Evolutionary conservation across 2,329 filamentous ascomycete species (phyloP).

Genomic region (Fusarium tanahbumbuense): DNA sequence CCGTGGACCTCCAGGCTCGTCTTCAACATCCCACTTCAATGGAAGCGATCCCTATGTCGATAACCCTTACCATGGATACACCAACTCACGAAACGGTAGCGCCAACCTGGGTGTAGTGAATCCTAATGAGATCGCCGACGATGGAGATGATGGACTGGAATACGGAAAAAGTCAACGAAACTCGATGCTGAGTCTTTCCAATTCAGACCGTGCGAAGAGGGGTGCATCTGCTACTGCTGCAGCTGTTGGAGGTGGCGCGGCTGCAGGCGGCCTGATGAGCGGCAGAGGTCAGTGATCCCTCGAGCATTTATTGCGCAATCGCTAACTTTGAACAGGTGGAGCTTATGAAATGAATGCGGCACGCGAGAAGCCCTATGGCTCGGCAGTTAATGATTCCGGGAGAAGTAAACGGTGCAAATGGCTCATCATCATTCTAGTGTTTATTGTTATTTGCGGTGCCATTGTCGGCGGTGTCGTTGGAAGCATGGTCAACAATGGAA

Average conservation of each 20-base stretch:
- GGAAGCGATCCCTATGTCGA: slow-evolving; percentile 64
- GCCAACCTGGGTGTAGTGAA: slow-evolving; percentile 71
- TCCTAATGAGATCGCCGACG: slow-evolving; percentile 84
- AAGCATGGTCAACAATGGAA: slow-evolving; percentile 68
- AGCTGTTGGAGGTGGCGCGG: slow-evolving; percentile 58
- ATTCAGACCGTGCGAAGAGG: slow-evolving; percentile 51
- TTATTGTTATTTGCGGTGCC: slow-evolving; percentile 73
- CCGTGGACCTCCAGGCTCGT: slow-evolving; percentile 27
- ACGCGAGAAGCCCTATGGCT: slow-evolving; percentile 72
- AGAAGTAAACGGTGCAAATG: slow-evolving; percentile 76
- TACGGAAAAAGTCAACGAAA: slow-evolving; percentile 62
- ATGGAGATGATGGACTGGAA: slow-evolving; percentile 85
- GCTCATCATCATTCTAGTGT: slow-evolving; percentile 73
- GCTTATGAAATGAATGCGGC: slow-evolving; percentile 49
- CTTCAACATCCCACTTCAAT: slow-evolving; percentile 33
- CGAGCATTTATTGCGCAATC: neutral
- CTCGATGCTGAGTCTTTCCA: slow-evolving; percentile 70
- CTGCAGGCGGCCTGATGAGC: slow-evolving; percentile 53
- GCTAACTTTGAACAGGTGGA: slow-evolving; percentile 39
- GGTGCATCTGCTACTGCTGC: slow-evolving; percentile 53
- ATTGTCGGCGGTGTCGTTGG: slow-evolving; percentile 81
- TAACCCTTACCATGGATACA: slow-evolving; percentile 73
- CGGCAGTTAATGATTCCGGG: slow-evolving; percentile 68
- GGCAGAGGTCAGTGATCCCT: slow-evolving; percentile 41
- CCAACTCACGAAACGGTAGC: slow-evolving; percentile 57